These are phyloP conservation scores for Astragalus glycyphyllos DNA, from an alignment of 306 rosid genomes.

Conservation along the genomic window DNA sequence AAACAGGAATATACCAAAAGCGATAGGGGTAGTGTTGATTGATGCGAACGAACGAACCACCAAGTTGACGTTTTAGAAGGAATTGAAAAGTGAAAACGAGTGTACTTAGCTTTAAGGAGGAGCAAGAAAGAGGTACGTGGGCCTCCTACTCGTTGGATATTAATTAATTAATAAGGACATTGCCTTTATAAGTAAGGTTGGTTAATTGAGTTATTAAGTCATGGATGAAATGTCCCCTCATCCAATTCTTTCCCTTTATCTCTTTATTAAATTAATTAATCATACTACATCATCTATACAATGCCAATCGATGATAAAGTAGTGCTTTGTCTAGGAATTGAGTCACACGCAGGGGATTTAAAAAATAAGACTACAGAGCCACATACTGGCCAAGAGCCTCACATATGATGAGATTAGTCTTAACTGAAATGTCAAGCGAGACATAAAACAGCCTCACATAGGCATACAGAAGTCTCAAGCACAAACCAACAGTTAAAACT, in stretches of 20 bases:
- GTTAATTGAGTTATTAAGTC: slow-evolving; percentile 86
- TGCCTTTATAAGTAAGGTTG: slow-evolving; percentile 59
- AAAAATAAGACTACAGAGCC: too few relatives aligned
- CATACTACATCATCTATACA: neutral
- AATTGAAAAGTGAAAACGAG: slow-evolving; percentile 59
- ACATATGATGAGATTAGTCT: too few relatives aligned
- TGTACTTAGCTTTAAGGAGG: slow-evolving; percentile 95
- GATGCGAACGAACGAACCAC: slow-evolving; percentile 83
- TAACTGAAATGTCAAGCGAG: too few relatives aligned
- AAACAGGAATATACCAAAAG: too few relatives aligned
- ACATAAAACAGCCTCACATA: too few relatives aligned
- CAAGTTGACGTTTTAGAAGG: slow-evolving; percentile 71
- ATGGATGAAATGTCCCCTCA: slow-evolving; percentile 84
- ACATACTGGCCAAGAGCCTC: too few relatives aligned
- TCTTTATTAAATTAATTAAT: slow-evolving; percentile 26
- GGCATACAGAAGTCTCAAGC: too few relatives aligned
- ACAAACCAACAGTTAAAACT: too few relatives aligned
- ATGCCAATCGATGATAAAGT: slow-evolving; percentile 2
- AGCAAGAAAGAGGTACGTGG: slow-evolving; percentile 72
- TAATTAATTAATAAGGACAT: too few relatives aligned
- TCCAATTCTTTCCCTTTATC: slow-evolving; percentile 34
- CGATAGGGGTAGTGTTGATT: slow-evolving; percentile 58
- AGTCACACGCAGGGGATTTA: too few relatives aligned
- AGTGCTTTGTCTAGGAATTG: too few relatives aligned
- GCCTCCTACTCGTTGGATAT: slow-evolving; percentile 58